A percentile compares a stretch with the other conserved stretches of the same genome.
These are phyloP conservation scores for Maudiozyma turicensis DNA, from an alignment of 805 yeast species.

Conservation along the genomic window DNA sequence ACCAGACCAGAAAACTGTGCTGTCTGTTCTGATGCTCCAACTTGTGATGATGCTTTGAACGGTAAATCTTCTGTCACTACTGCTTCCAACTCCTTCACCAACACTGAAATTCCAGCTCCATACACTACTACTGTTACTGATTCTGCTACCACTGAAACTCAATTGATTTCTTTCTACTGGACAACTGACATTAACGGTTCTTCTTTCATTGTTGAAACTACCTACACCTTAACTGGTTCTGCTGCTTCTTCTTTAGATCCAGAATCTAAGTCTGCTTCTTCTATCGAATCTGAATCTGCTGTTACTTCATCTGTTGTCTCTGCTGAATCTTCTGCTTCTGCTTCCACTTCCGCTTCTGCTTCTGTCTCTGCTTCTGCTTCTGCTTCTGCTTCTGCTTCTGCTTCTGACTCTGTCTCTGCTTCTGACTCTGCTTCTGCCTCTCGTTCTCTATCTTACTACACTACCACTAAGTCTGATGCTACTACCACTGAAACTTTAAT, in stretches of 20 bases:
- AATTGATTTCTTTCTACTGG: slow-evolving; percentile 1
- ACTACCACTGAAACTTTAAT: not conserved
- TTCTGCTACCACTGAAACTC: not conserved
- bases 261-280: not conserved
- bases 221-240: not conserved
- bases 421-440: not conserved
- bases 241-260: not conserved
- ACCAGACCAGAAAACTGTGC: slow-evolving; percentile 2
- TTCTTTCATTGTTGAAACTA: not conserved
- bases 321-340: not conserved
- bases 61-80: not conserved
- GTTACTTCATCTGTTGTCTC: not conserved
- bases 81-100: not conserved
- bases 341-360: not conserved
- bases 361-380: not conserved
- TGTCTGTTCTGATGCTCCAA: not conserved
- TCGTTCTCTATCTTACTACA: slow-evolving; percentile 1
- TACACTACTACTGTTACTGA: slow-evolving; percentile 3
- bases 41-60: slow-evolving; percentile 1
- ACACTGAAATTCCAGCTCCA: slow-evolving; percentile 1
- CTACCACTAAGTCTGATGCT: not conserved
- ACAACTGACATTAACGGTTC: slow-evolving; percentile 1
- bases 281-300: not conserved
- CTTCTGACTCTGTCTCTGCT: not conserved
- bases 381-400: not conserved